These are phyloP conservation scores for Fusarium transvaalense DNA, from an alignment of 2,329 filamentous ascomycete species.

Conservation along the genomic window DNA sequence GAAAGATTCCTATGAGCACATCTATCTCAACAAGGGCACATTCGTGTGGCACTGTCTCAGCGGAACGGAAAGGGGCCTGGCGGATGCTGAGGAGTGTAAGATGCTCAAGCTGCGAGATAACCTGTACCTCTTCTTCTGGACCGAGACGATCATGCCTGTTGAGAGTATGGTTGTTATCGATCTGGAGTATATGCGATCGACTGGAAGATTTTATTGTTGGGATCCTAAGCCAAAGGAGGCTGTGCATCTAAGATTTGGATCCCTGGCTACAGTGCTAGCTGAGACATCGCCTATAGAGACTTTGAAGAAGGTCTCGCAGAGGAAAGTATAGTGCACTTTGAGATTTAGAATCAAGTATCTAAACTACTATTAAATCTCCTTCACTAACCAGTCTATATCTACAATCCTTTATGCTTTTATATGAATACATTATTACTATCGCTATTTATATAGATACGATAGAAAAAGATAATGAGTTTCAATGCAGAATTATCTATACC, in stretches of 20 bases:
- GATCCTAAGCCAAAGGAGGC: conserved; percentile 27
- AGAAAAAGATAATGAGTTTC: no score
- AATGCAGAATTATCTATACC: no score
- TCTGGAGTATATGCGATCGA: conserved; percentile 31
- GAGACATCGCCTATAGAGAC: conserved; percentile 10
- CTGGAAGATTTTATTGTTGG: conserved; percentile 32
- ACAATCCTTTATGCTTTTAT: no score
- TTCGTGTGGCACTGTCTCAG: conserved; percentile 30
- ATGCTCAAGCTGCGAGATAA: conserved; percentile 25
- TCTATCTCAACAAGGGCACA: conserved; percentile 34
- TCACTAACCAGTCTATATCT: no score
- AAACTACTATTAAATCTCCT: no score
- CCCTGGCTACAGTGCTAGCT: conserved; percentile 21
- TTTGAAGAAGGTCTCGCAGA: neutral
- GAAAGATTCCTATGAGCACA: conserved; percentile 30
- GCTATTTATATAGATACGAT: no score
- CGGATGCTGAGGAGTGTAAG: conserved; percentile 29
- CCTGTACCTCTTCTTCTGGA: conserved; percentile 37
- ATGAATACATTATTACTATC: no score
- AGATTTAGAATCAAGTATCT: no score
- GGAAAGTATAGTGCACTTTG: no score
- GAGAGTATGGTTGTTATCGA: conserved; percentile 28
- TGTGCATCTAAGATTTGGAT: conserved; percentile 32
- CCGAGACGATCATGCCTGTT: conserved; percentile 34
- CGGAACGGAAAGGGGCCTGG: conserved; percentile 27